Percentiles rank a stretch among this genome's conserved stretches.
These are phyloP conservation scores for Meyerozyma guilliermondii DNA, from an alignment of 1,139 yeast species.

Conservation along the genomic window DNA sequence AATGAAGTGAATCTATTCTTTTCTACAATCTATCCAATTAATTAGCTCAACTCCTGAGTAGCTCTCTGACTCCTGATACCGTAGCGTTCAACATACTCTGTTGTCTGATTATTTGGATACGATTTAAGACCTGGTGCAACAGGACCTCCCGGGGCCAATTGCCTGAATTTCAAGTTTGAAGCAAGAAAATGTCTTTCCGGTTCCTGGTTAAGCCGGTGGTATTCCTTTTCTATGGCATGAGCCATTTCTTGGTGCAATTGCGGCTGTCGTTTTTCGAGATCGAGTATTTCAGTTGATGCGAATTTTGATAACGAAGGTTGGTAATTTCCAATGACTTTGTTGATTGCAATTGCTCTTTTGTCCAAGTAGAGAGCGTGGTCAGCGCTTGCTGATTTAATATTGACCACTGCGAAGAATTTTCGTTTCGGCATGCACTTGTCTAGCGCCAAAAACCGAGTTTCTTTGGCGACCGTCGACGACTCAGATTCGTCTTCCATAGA, in stretches of 20 bases:
- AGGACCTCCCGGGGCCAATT: constrained; percentile 27
- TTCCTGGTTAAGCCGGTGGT: constrained; percentile 10
- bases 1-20: too few relatives aligned
- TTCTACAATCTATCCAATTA: too few relatives aligned
- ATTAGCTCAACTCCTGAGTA: too few relatives aligned
- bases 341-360: constrained; percentile 44
- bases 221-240: constrained; percentile 18
- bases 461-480: neutral
- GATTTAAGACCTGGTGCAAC: constrained; percentile 17
- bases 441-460: constrained; percentile 70
- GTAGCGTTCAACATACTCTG: constrained; percentile 24
- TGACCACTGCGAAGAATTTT: constrained; percentile 41
- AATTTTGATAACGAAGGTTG: constrained; percentile 8
- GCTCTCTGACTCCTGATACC: too few relatives aligned
- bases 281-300: constrained; percentile 6
- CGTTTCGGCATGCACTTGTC: constrained; percentile 77
- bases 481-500: constrained; percentile 9
- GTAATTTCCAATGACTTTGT: constrained; percentile 36
- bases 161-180: constrained; percentile 16
- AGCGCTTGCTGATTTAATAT: constrained; percentile 23
- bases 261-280: constrained; percentile 6
- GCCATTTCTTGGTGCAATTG: constrained; percentile 16
- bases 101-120: constrained; percentile 30
- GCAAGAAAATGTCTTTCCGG: constrained; percentile 16
- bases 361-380: constrained; percentile 30